Evolutionary conservation across 768 basidiomycete genomes (phyloP).

Genomic region (Xerocomus potaroensis): DNA sequence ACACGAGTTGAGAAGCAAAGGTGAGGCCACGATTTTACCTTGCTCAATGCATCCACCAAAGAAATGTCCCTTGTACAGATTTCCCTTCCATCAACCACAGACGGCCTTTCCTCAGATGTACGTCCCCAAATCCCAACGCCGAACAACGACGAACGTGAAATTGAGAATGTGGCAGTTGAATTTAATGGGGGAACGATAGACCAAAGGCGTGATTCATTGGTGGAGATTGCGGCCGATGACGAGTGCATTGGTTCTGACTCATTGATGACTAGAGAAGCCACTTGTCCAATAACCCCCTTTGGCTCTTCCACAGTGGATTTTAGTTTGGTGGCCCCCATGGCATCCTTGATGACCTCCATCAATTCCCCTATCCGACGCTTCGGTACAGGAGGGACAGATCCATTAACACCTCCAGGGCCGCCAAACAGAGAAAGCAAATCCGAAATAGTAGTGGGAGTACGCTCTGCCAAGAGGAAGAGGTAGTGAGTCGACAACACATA

Average conservation of each 20-base stretch:
- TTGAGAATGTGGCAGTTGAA: constrained; percentile 3
- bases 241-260: constrained; percentile 11
- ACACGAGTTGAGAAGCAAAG: neutral
- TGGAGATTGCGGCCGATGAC: neutral
- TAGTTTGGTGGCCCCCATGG: constrained; percentile 29
- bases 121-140: constrained; percentile 6
- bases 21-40: constrained; percentile 17
- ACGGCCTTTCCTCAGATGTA: neutral
- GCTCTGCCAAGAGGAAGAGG: constrained; percentile 70
- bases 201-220: constrained; percentile 22
- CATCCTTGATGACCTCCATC: constrained; percentile 53
- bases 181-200: neutral
- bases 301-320: neutral
- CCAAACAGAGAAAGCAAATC: constrained; percentile 57
- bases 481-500: constrained; percentile 75
- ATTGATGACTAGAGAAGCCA: neutral
- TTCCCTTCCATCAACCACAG: neutral
- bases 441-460: constrained; percentile 61
- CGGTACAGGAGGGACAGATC: constrained; percentile 57
- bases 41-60: constrained; percentile 34
- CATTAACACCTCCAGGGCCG: constrained; percentile 11
- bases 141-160: constrained; percentile 27
- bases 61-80: constrained; percentile 37
- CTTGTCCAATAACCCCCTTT: neutral
- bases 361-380: constrained; percentile 61